Percentiles rank a stretch among this genome's conserved stretches.
phyloP scores from a whole-genome alignment of 768 basidiomycete species.

The Termitomyces sp. region DNA sequence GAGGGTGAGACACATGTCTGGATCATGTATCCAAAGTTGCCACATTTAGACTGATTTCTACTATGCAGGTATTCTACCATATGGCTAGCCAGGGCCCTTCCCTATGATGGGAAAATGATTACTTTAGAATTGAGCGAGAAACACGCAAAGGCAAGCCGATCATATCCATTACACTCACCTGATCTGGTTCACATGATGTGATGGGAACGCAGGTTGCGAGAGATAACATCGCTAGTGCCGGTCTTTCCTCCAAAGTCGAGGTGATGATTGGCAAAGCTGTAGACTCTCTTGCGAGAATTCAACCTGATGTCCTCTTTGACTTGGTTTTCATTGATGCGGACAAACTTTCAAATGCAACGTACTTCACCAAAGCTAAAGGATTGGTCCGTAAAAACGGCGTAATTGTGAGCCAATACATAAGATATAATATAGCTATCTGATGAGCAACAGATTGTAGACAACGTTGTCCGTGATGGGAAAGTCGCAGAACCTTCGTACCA shows the following conservation, averaged over 20 bases:
- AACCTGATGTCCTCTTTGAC: conserved; percentile 50
- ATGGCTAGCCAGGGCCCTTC: conserved; percentile 40
- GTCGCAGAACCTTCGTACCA: conserved; percentile 34
- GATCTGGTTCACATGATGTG: neutral
- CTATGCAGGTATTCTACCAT: conserved; percentile 36
- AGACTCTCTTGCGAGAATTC: conserved; percentile 42
- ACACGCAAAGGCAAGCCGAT: conserved; percentile 35
- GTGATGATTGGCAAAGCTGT: conserved; percentile 47
- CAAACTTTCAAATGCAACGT: conserved; percentile 47
- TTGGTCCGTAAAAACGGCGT: conserved; percentile 54
- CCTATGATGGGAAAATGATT: conserved; percentile 41
- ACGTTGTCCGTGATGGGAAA: conserved; percentile 46
- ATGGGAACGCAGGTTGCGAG: conserved; percentile 40
- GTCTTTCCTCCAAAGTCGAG: conserved; percentile 40
- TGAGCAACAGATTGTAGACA: conserved; percentile 47
- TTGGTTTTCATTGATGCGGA: conserved; percentile 71
- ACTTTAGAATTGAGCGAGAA: conserved; percentile 42
- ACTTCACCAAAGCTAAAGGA: conserved; percentile 57
- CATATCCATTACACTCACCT: neutral
- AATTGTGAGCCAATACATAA: conserved; percentile 35
- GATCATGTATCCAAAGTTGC: neutral
- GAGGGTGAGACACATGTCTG: conserved; percentile 36
- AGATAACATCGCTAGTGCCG: conserved; percentile 51
- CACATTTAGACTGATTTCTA: neutral
- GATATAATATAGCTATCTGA: neutral